Conservation (phyloP, 1,284 basidiomycete genomes). For the Cryptococcus sp. region DNA sequence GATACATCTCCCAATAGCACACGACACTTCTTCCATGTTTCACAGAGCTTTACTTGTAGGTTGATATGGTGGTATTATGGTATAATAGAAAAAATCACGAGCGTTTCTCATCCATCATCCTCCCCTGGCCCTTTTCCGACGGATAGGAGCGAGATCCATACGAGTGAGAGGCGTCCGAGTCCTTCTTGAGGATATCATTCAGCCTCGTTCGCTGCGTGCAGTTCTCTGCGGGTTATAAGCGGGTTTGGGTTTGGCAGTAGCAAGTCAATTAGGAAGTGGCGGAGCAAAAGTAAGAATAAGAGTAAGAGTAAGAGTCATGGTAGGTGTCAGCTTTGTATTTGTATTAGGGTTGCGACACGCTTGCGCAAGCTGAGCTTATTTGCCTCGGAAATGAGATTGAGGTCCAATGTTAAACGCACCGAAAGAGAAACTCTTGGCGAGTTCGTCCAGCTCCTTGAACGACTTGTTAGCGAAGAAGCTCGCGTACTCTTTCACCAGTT, state of each 20-base stretch:
- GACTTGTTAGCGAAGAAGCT: constrained; percentile 63
- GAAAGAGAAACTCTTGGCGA: constrained; percentile 65
- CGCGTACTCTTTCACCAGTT: constrained; percentile 66
- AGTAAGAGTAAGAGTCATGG: too few species aligned
- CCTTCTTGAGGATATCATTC: constrained; percentile 47
- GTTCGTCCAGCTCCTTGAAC: constrained; percentile 61
- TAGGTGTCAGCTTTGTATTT: too few species aligned
- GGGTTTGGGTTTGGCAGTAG: not conserved
- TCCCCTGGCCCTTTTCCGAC: too few species aligned
- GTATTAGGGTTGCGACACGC: not conserved
- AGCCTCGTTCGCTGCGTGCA: constrained; percentile 55
- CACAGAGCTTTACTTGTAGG: too few species aligned
- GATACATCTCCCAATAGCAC: too few species aligned
- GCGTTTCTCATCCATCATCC: too few species aligned
- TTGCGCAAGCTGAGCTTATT: not conserved
- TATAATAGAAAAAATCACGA: too few species aligned
- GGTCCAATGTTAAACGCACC: constrained; percentile 19
- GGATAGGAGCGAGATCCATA: not conserved
- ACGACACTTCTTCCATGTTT: too few species aligned
- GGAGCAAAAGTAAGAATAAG: too few species aligned
- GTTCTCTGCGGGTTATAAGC: constrained; percentile 47
- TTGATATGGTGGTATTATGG: too few species aligned
- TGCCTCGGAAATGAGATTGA: not conserved
- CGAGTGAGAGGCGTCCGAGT: constrained; percentile 16
- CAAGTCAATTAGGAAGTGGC: not conserved